These are phyloP conservation scores for Hansenula sp. DNA, from an alignment of 1,139 yeast genomes.

Conservation along the genomic window DNA sequence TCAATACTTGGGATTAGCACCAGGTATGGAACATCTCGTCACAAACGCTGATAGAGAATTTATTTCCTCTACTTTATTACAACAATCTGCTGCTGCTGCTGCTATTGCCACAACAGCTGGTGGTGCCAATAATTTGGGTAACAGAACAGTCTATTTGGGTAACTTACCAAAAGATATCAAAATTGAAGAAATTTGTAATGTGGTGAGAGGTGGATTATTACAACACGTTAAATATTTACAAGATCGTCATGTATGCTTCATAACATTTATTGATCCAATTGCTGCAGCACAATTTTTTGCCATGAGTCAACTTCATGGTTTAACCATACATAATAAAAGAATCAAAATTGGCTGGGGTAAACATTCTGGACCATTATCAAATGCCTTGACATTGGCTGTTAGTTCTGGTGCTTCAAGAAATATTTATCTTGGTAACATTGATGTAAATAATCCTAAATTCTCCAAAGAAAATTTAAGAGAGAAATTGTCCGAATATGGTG, in stretches of 20 bases:
- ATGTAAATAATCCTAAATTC: conserved; percentile 30
- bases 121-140: conserved; percentile 78
- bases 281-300: conserved; percentile 95
- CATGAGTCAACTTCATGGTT: conserved; percentile 76
- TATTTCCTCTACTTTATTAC: conserved; percentile 43
- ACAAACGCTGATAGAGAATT: conserved; percentile 77
- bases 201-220: conserved; percentile 86
- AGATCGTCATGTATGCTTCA: conserved; percentile 89
- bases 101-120: conserved; percentile 76
- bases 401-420: conserved; percentile 93
- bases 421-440: conserved; percentile 76
- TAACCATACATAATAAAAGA: conserved; percentile 74
- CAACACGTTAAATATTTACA: conserved; percentile 70
- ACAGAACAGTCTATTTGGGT: conserved; percentile 88
- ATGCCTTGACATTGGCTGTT: conserved; percentile 78
- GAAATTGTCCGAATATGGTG: conserved; percentile 82
- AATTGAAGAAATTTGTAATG: conserved; percentile 89
- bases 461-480: conserved; percentile 55
- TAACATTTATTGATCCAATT: conserved; percentile 85
- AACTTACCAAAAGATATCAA: conserved; percentile 82
- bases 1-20: conserved; percentile 86
- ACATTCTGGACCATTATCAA: conserved; percentile 86
- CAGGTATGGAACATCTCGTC: conserved; percentile 81
- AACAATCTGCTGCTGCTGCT: conserved; percentile 75
- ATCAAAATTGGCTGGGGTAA: conserved; percentile 96